Evolutionary conservation across 2,329 filamentous ascomycete species (phyloP), one percentile per base, ranked within the genome.

Genomic region (Dothistroma septosporum): DNA sequence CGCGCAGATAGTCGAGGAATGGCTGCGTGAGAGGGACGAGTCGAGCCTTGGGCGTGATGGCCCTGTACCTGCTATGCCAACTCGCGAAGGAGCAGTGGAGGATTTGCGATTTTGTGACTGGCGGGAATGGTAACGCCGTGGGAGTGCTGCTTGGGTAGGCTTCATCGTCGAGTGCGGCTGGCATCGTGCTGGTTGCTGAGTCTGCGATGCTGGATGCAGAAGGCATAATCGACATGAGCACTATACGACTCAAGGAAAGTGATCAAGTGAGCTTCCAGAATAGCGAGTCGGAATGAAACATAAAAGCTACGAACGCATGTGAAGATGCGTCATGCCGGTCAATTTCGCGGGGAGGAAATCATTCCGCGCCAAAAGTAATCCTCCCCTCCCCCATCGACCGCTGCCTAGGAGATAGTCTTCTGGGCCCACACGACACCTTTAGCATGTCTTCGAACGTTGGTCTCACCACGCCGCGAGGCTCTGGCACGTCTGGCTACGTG

Each of bases 401-500:
- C 41, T 44, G n/a, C 16, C 14, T 9, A n/a, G n/a, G n/a, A n/a
- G n/a, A n/a, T 19, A 9, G 16, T 6, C 6, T 28, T 28, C 24
- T 28, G 24, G 6, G 3, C 6, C 24, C 24, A 28, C 6, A 31
- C 12, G 47, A 24, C 10, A 11, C 46, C 10, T 48, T 32, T 19
- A 58, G 11, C 48, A 97, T 97, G 94, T 94, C 92, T 62, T 92
- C 94, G 67, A 99, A 99, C 79, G 94, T 99, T 72, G 95, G 94
- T 60, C 91, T 99, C 70, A 87, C 89, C 60, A 99, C 94, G 4
- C 94, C 94, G 2, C 88, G 94, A 72, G 94, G 94, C 68, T 96
- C 90, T 74, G 94, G 94, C 53, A 99, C 94, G 60, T 97, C 93
- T 0, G 94, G 94, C 74, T 97, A 97, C 75, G 93, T 99, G 59